Evolutionary conservation across 352 stramenopile species (phyloP).

Genomic region (Globisporangium nunn): DNA sequence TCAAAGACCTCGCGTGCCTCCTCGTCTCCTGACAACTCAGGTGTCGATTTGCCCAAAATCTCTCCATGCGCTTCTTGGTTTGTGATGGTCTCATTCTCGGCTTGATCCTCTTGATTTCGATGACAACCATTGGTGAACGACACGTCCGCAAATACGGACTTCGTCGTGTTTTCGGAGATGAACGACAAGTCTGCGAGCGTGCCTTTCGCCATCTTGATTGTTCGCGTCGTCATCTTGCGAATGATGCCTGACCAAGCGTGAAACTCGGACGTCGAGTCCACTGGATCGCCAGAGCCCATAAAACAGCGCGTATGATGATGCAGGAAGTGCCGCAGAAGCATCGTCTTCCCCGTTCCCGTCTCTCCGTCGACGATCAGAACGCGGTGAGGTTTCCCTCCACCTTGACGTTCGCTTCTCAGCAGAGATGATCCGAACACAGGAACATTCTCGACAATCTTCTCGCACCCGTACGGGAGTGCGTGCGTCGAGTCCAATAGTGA

Average conservation of each 20-base stretch:
- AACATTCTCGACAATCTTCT: conserved; percentile 39
- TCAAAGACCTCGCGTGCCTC: not conserved
- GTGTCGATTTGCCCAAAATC: too few species aligned
- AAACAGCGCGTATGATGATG: conserved; percentile 42
- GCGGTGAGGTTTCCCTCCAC: conserved; percentile 15
- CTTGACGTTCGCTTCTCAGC: conserved; percentile 5
- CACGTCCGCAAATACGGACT: not conserved
- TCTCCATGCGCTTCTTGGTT: not conserved
- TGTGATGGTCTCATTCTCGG: not conserved
- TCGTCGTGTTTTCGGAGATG: not conserved
- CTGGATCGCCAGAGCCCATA: conserved; percentile 44
- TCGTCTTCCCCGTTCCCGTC: conserved; percentile 59
- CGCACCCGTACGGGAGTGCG: conserved; percentile 37
- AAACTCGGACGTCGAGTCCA: conserved; percentile 50
- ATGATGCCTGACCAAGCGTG: conserved; percentile 53
- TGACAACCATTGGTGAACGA: not conserved
- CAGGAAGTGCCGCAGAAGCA: conserved; percentile 54
- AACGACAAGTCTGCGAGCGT: conserved; percentile 2
- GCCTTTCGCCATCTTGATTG: conserved; percentile 19
- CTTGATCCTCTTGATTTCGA: not conserved
- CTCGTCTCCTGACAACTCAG: too few species aligned
- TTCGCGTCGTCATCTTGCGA: conserved; percentile 27
- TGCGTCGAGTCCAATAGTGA: conserved; percentile 24
- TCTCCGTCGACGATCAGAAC: conserved; percentile 54
- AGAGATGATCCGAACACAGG: conserved; percentile 33